Base-by-base conservation (phyloP, 345 rosid species). In the Sisymbrium irio region DNA sequence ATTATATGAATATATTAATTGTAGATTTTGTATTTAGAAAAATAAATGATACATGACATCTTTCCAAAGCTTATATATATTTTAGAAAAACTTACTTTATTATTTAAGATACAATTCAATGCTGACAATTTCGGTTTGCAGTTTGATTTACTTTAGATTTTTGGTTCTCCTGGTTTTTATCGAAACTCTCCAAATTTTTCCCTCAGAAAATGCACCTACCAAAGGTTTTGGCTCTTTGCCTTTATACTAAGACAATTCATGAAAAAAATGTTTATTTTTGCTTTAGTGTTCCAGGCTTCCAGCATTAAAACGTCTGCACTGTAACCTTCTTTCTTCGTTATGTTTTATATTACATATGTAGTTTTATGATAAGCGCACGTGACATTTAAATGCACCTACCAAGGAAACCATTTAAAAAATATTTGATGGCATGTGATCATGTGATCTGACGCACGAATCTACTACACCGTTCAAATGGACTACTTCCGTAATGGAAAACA, bases 331-430 rank as follows among this genome's bases (percentile, higher is more conserved):
- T 62, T 59, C 35, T 53, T 56, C 20, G 41, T 42, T 41, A n/a
- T 53, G 10, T 27, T 50, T 51, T 2, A 54, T 2, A 13, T 27
- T 6, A 55, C 39, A 7, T n/a, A 28, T n/a, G 3, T 14, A 22
- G 3, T 22, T 62, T 30, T 28, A 12, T 7, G 35, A 47, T 49
- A 18, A 67, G 32, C 45, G 42, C 73, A 69, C 45, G 73, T 69
- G 73, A 69, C 30, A n/a, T 19, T 44, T 69, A 45, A 30, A 44
- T 44, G 11, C 44, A 69, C 74, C 74, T 69, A 69, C 56, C 65
- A 69, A 13, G 35, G 22, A 56, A 40, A 15, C 28, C 50, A 51
- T 66, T 37, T 45, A 7, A 55, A 32, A n/a, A 9, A 1, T 50
- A 33, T 50, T 65, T 35, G 70, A 59, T 33, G 18, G 41, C 18